Base-by-base conservation (phyloP, 495 filamentous ascomycete species). In the Lophiostoma macrostomum region DNA sequence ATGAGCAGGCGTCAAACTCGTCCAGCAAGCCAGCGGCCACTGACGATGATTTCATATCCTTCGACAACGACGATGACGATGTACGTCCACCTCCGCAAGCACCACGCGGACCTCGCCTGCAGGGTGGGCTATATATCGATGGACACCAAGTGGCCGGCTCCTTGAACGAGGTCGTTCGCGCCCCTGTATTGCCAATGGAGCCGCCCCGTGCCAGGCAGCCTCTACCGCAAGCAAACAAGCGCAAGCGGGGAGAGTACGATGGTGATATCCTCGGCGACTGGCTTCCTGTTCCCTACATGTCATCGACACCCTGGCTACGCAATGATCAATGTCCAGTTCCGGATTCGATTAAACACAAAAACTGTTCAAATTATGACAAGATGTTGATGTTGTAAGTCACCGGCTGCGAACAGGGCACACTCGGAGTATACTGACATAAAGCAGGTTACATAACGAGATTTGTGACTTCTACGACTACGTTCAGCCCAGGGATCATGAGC, bases 391-490 rank as follows among this genome's bases (percentile, higher is more conserved):
- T 29, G 58, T 61, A 40, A 61, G 58, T 32, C 25, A 10, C 32
- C 36, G 24, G 14, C 27, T 32, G 11, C 13, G 7, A 16, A 23
- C n/a, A 22, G 11, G 28, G 22, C 4, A 29, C 28, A 6, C n/a
- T n/a, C 20, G 22, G 18, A 16, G 14, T 34, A 34, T 18, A 22
- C 30, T 52, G 5, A 51, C 46, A 35, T 13, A 0, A 10, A 24
- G 3, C 25, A 56, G 86, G 67, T 72, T 98, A 7, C 88, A 96
- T 66, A 86, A 87, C 56, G 93, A 87, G 63, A 85, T 97, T 32
- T 70, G 85, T n/a, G 86, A 91, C 47, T 96, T 96, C 65, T 93
- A 88, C 62, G 74, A 87, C 8, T 95, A 81, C 66, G 82, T 93
- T 48, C 80, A 79, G 49, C 93, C 91, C 0, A 73, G 78, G n/a